Conservation (phyloP, 371 early-diverging fungal species). For the Lichtheimia corymbifera region DNA sequence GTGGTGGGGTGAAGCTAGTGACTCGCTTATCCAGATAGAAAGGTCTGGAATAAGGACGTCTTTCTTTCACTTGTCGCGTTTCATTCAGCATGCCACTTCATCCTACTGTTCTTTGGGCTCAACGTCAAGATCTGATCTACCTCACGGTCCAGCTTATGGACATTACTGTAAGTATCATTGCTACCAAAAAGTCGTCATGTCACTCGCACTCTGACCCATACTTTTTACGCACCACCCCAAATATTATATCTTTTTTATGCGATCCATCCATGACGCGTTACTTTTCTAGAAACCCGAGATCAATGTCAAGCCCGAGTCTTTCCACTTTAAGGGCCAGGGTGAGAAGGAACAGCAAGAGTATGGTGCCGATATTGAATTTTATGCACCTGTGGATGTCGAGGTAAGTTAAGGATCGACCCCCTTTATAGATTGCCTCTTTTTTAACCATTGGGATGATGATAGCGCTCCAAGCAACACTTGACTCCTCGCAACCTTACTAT, state of each 20-base stretch:
- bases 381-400: conserved; percentile 71
- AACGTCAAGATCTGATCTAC: conserved; percentile 78
- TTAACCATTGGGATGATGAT: conserved; percentile 2
- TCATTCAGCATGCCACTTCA: conserved; percentile 38
- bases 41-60: neutral
- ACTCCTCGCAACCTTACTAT: conserved; percentile 71
- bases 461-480: conserved; percentile 69
- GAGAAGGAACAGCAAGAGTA: conserved; percentile 71
- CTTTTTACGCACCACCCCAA: no score
- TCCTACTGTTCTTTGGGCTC: conserved; percentile 93
- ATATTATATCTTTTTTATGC: no score
- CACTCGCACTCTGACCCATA: no score
- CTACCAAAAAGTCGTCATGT: neutral
- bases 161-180: conserved; percentile 42
- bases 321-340: conserved; percentile 69
- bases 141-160: conserved; percentile 86
- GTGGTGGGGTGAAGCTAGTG: no score
- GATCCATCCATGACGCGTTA: neutral
- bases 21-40: no score
- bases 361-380: conserved; percentile 77
- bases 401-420: conserved; percentile 31
- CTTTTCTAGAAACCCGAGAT: conserved; percentile 46
- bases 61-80: neutral
- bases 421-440: neutral
- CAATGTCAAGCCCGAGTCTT: conserved; percentile 53